Evolutionary conservation across 2,329 filamentous ascomycete genomes (phyloP).

Genomic region (Stachybotrys chlorohalonatus): DNA sequence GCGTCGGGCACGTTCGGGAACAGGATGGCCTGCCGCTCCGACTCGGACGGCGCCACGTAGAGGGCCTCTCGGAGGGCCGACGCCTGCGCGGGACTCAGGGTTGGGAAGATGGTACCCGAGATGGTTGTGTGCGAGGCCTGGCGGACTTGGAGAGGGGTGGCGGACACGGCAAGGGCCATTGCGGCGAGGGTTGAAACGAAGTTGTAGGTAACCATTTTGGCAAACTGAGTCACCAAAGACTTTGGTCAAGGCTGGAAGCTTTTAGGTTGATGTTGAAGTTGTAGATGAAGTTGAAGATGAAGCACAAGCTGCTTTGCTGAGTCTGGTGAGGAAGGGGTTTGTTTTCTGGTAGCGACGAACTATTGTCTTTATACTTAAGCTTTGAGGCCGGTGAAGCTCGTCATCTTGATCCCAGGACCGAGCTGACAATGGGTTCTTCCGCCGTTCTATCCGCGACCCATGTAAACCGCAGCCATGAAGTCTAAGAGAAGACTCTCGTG

Average conservation of each 20-base stretch:
- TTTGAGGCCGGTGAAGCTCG: neutral
- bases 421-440: neutral
- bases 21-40: constrained; percentile 3
- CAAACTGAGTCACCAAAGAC: neutral
- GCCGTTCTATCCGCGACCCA: neutral
- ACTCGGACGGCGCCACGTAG: neutral
- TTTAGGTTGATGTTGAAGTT: neutral
- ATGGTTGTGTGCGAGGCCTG: neutral
- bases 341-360: neutral
- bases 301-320: neutral
- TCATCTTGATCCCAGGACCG: neutral
- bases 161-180: neutral
- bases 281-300: neutral
- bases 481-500: too few species aligned
- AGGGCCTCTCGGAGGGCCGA: neutral
- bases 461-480: neutral
- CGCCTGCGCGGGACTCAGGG: neutral
- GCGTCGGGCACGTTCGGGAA: constrained; percentile 2
- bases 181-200: neutral
- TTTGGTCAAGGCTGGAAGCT: neutral
- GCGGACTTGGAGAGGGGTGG: neutral
- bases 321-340: neutral
- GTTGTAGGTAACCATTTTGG: neutral
- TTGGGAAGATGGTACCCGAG: neutral
- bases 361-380: neutral